Conservation (phyloP, 202 grass and related monocot species). For the Zizania palustris region DNA sequence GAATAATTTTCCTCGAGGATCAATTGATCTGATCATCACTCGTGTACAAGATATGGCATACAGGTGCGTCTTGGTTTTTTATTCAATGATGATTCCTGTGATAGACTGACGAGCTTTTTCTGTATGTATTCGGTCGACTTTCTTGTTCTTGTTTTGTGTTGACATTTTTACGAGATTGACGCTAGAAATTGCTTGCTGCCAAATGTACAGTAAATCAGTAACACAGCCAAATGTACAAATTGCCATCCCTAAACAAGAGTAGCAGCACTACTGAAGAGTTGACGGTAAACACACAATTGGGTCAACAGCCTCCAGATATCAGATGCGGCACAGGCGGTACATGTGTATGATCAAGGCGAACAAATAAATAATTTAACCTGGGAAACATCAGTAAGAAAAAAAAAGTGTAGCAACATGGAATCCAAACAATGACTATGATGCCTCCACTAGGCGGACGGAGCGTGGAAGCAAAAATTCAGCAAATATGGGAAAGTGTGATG, state of each 20-base stretch:
- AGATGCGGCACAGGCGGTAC: background rate
- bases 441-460: constrained; percentile 64
- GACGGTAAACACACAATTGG: background rate
- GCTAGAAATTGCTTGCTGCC: too few species aligned
- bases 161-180: too few species aligned
- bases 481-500: constrained; percentile 85
- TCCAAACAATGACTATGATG: constrained; percentile 39
- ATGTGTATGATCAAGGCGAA: background rate
- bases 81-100: too few species aligned
- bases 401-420: constrained; percentile 23
- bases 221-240: too few species aligned
- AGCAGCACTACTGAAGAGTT: background rate
- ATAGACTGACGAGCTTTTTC: too few species aligned
- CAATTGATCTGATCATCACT: too few species aligned
- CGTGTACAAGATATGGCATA: too few species aligned
- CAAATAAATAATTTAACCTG: constrained; percentile 26
- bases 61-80: too few species aligned
- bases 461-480: constrained; percentile 92
- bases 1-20: too few species aligned
- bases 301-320: background rate
- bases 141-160: too few species aligned
- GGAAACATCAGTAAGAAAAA: constrained; percentile 18
- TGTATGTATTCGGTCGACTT: too few species aligned
- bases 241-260: constrained; percentile 1
- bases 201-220: too few species aligned